Base-by-base conservation (phyloP, 78 protist species). In the Trichosphaerium sp. region DNA sequence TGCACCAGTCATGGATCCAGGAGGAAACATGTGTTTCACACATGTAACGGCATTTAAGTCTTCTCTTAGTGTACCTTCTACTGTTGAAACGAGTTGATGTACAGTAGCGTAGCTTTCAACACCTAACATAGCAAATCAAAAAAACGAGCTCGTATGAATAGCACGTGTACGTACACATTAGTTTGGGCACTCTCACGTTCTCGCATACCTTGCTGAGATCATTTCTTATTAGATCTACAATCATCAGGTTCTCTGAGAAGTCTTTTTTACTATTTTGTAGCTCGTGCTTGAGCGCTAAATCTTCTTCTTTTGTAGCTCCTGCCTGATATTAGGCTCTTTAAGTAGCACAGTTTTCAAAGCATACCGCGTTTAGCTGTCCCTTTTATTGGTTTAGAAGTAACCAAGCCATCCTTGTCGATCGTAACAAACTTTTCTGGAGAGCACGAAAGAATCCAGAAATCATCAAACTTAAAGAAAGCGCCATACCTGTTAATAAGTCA, bases 1-100 rank as follows among this genome's bases (percentile, higher is more conserved):
- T 3, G 90, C 91, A 2, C 91, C 91, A 0, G 85, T 80, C 82
- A 85, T 85, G 39, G 83, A 74, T 1, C 91, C 91, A 2, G 52
- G 59, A 6, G 59, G 59, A 32, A 54, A 6, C 59, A 54, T 54
- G 10, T 6, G 25, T 54, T 54, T 54, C 59, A 54, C 29, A 32
- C 29, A n/a, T 10, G 10, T 54, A 35, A 54, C 28, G 32, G 25
- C 29, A 10, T 54, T 35, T 10, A 6, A 10, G 11, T 54, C 28
- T 10, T 35, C 59, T 54, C 43, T 10, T 54, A 26, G 44, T 3
- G 42, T 12, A 2, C 39, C 57, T 40, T 65, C 74, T 18, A 84
- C 70, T 10, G 91, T 79, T 4, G 84, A 42, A 23, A 85, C 91
- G 52, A 85, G 57, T 78, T 87, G 92, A 60, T 87, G 92, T 6